Evolutionary conservation across 139 green algal species (phyloP).

Genomic region (Tetradesmus lagerheimii): DNA sequence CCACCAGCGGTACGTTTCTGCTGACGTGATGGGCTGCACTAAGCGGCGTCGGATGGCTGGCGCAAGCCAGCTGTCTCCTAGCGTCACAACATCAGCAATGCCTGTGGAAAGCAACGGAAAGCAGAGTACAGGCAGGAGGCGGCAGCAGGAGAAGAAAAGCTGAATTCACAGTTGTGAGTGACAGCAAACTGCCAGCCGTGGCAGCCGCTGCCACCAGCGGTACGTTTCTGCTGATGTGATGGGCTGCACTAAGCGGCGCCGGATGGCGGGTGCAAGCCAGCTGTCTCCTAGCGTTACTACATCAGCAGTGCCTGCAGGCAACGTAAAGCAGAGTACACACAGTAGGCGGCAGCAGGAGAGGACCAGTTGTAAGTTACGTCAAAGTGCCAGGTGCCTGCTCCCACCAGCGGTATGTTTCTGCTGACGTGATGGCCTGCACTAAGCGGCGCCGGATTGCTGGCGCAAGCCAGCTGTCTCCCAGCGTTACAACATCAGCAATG

Average conservation of each 20-base stretch:
- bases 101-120: too few species aligned
- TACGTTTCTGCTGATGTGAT: slow-evolving; percentile 40
- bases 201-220: slow-evolving; percentile 53
- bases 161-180: too few species aligned
- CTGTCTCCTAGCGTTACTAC: slow-evolving; percentile 85
- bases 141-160: not conserved
- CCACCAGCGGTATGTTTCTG: slow-evolving; percentile 58
- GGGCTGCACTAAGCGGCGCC: slow-evolving; percentile 48
- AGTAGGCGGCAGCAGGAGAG: too few species aligned
- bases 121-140: not conserved
- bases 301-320: too few species aligned
- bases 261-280: slow-evolving; percentile 82
- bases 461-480: too few species aligned
- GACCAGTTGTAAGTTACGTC: too few species aligned
- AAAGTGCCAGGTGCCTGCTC: slow-evolving; percentile 58
- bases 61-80: too few species aligned
- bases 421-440: slow-evolving; percentile 78
- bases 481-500: not conserved
- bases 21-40: slow-evolving; percentile 78
- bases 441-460: slow-evolving; percentile 46
- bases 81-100: not conserved
- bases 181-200: too few species aligned
- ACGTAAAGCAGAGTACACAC: too few species aligned
- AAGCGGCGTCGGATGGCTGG: too few species aligned
- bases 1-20: slow-evolving; percentile 58